Conservation (phyloP, 495 filamentous ascomycete species). For the Hamigera avellanea region DNA sequence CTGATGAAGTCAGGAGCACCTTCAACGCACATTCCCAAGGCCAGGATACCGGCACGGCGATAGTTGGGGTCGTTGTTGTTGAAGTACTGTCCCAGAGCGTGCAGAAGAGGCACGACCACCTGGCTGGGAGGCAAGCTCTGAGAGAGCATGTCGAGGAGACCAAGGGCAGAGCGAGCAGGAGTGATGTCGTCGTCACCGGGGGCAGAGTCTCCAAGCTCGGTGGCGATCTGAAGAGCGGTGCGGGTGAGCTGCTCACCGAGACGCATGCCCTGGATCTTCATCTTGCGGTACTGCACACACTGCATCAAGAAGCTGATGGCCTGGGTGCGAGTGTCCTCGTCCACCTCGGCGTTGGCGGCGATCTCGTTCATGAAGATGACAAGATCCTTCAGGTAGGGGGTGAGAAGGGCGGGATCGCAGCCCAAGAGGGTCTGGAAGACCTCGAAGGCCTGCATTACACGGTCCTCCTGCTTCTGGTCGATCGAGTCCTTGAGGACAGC, state of each 20-base stretch:
- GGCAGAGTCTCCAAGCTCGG: constrained; percentile 65
- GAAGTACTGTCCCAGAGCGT: constrained; percentile 72
- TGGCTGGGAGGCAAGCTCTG: constrained; percentile 82
- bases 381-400: constrained; percentile 77
- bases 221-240: constrained; percentile 76
- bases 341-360: constrained; percentile 56
- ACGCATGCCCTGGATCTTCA: constrained; percentile 83
- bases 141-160: constrained; percentile 79
- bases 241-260: constrained; percentile 77
- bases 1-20: constrained; percentile 93
- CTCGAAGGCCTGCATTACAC: constrained; percentile 80
- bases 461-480: constrained; percentile 68
- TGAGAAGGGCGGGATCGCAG: constrained; percentile 75
- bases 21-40: constrained; percentile 89
- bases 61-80: constrained; percentile 58
- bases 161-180: constrained; percentile 77
- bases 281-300: constrained; percentile 77
- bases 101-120: constrained; percentile 85
- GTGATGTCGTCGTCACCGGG: constrained; percentile 76
- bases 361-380: constrained; percentile 91
- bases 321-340: constrained; percentile 79
- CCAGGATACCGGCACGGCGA: constrained; percentile 81
- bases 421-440: constrained; percentile 94
- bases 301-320: constrained; percentile 91
- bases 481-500: constrained; percentile 75